These are phyloP conservation scores for Porcisia hertigi DNA, from an alignment of 208 protist genomes.

Conservation along the genomic window DNA sequence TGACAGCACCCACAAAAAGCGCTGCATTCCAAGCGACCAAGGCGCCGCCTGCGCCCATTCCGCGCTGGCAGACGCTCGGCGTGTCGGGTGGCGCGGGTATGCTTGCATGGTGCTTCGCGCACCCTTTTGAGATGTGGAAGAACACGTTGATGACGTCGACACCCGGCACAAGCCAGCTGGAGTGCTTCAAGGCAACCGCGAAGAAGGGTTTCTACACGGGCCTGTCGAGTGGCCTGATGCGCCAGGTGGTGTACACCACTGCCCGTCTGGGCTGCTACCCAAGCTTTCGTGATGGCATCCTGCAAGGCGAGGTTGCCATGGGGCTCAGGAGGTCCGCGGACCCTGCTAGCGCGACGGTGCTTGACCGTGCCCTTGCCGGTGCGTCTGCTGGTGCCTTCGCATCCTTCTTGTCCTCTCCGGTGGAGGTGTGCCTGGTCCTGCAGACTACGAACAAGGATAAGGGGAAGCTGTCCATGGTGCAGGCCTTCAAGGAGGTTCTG, in stretches of 20 bases:
- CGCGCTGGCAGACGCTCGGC: slow-evolving; percentile 61
- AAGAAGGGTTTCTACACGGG: slow-evolving; percentile 86
- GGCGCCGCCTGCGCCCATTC: slow-evolving; percentile 33
- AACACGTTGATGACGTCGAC: slow-evolving; percentile 89
- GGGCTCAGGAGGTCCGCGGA: slow-evolving; percentile 48
- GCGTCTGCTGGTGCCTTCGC: slow-evolving; percentile 81
- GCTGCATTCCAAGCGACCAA: not conserved
- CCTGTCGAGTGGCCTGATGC: slow-evolving; percentile 68
- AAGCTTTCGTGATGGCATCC: slow-evolving; percentile 82
- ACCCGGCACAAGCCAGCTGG: slow-evolving; percentile 48
- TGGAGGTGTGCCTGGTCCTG: slow-evolving; percentile 92
- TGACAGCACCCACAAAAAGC: not conserved
- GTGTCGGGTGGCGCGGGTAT: slow-evolving; percentile 84
- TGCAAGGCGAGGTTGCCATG: slow-evolving; percentile 42
- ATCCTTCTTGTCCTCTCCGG: slow-evolving; percentile 83
- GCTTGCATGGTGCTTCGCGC: slow-evolving; percentile 89
- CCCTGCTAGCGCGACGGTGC: slow-evolving; percentile 48
- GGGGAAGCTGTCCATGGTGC: slow-evolving; percentile 54
- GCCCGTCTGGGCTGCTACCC: slow-evolving; percentile 90
- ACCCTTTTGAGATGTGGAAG: slow-evolving; percentile 94
- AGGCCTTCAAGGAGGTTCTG: slow-evolving; percentile 50
- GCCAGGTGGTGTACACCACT: slow-evolving; percentile 92
- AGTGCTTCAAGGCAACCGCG: slow-evolving; percentile 43
- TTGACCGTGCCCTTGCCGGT: slow-evolving; percentile 81
- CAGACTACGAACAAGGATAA: slow-evolving; percentile 78